These are phyloP conservation scores for Nepenthes gracilis DNA, from an alignment of 148 eudicot genomes.

Conservation along the genomic window DNA sequence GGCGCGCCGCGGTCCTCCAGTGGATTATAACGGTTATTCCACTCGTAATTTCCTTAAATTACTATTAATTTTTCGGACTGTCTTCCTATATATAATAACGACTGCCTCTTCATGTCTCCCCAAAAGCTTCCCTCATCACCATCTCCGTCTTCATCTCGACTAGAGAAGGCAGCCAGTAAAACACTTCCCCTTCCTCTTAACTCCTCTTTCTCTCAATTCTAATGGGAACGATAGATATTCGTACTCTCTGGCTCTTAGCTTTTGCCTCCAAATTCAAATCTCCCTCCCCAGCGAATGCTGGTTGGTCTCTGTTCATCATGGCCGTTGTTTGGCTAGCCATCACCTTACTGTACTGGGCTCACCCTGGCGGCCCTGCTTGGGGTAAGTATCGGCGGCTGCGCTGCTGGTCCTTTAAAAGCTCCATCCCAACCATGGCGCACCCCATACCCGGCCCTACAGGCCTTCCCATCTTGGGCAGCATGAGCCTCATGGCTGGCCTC, in stretches of 20 bases:
- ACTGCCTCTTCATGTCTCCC: too few species aligned
- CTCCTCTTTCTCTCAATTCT: too few species aligned
- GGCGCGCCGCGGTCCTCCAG: too few species aligned
- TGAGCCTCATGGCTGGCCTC: slow-evolving; percentile 46
- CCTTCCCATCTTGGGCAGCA: slow-evolving; percentile 52
- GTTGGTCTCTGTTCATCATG: not conserved
- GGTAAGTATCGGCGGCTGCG: slow-evolving; percentile 27
- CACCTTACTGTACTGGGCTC: slow-evolving; percentile 50
- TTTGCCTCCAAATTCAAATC: slow-evolving; percentile 39
- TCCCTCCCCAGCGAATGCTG: not conserved
- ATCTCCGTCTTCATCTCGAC: too few species aligned
- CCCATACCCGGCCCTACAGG: slow-evolving; percentile 62
- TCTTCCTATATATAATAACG: too few species aligned
- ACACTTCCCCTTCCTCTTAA: too few species aligned
- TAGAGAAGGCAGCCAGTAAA: too few species aligned
- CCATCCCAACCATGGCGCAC: not conserved
- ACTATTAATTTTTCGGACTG: too few species aligned
- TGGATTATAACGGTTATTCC: too few species aligned
- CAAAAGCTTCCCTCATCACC: too few species aligned
- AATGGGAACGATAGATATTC: slow-evolving; percentile 5
- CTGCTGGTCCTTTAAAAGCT: not conserved
- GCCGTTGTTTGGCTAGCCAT: slow-evolving; percentile 19
- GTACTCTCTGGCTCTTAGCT: slow-evolving; percentile 52
- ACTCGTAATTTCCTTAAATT: too few species aligned
- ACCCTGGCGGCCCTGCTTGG: slow-evolving; percentile 84